Percentiles rank a stretch among this genome's conserved stretches.
phyloP scores from a whole-genome alignment of 2,329 filamentous ascomycete species.

The Ceratocystis cubensis region DNA sequence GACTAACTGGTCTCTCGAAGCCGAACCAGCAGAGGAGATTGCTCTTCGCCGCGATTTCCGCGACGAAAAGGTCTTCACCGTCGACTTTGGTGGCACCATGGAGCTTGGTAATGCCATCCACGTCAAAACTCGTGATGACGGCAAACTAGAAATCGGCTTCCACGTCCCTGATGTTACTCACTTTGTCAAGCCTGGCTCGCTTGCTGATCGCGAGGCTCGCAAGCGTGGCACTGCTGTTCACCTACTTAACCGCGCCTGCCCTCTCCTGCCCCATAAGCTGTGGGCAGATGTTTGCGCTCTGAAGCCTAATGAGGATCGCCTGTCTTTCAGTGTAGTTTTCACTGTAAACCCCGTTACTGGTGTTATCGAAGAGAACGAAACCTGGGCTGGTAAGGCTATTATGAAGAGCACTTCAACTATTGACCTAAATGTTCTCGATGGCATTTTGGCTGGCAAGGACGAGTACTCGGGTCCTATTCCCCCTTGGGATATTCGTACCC shows the following conservation, averaged over 20 bases:
- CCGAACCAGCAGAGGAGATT: conserved; percentile 65
- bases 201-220: conserved; percentile 93
- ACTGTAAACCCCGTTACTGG: conserved; percentile 73
- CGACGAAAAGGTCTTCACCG: conserved; percentile 74
- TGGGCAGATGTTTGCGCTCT: conserved; percentile 81
- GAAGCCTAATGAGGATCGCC: conserved; percentile 71
- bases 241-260: conserved; percentile 73
- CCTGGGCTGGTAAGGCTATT: conserved; percentile 87
- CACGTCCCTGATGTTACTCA: conserved; percentile 92
- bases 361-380: conserved; percentile 66
- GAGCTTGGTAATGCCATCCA: conserved; percentile 90
- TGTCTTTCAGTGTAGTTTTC: conserved; percentile 88
- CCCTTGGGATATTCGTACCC: conserved; percentile 64
- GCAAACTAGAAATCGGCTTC: conserved; percentile 83
- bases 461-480: conserved; percentile 40
- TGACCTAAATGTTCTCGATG: conserved; percentile 73
- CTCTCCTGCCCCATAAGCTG: conserved; percentile 79
- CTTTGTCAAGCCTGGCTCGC: conserved; percentile 90
- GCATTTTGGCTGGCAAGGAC: conserved; percentile 59
- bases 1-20: conserved; percentile 78
- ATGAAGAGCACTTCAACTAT: conserved; percentile 85
- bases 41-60: conserved; percentile 79
- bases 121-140: conserved; percentile 70
- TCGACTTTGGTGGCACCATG: conserved; percentile 76
- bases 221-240: conserved; percentile 96